These are phyloP conservation scores for Theileria equi DNA, from an alignment of 169 alveolate genomes.

Conservation along the genomic window DNA sequence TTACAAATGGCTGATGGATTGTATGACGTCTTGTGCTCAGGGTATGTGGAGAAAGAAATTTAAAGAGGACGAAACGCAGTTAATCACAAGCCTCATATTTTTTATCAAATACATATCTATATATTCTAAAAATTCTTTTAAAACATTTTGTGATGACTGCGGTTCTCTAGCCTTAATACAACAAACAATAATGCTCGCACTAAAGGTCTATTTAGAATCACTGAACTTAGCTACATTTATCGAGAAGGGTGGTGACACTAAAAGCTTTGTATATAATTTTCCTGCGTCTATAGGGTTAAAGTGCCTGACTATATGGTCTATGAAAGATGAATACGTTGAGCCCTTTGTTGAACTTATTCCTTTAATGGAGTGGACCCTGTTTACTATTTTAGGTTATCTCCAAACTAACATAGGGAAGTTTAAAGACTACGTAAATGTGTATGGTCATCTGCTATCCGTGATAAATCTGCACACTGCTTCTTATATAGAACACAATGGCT, in stretches of 20 bases:
- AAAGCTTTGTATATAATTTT: neutral
- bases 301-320: slow-evolving; percentile 48
- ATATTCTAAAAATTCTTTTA: neutral
- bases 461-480: neutral
- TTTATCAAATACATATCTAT: slow-evolving; percentile 6
- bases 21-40: neutral
- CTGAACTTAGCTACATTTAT: neutral
- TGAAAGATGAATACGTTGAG: slow-evolving; percentile 9
- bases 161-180: slow-evolving; percentile 2
- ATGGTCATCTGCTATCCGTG: neutral
- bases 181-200: neutral
- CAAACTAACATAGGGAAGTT: neutral
- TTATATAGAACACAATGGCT: neutral
- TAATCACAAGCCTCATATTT: neutral
- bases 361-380: slow-evolving; percentile 2
- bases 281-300: slow-evolving; percentile 19
- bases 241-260: neutral
- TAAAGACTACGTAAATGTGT: neutral
- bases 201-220: neutral
- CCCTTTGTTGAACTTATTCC: slow-evolving; percentile 49
- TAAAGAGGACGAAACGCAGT: neutral
- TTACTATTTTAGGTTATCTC: neutral
- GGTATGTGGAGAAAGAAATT: neutral
- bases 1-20: neutral
- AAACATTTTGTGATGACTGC: neutral